Conservation (phyloP, 2,329 filamentous ascomycete genomes). For the Calonectria fujianensis region DNA sequence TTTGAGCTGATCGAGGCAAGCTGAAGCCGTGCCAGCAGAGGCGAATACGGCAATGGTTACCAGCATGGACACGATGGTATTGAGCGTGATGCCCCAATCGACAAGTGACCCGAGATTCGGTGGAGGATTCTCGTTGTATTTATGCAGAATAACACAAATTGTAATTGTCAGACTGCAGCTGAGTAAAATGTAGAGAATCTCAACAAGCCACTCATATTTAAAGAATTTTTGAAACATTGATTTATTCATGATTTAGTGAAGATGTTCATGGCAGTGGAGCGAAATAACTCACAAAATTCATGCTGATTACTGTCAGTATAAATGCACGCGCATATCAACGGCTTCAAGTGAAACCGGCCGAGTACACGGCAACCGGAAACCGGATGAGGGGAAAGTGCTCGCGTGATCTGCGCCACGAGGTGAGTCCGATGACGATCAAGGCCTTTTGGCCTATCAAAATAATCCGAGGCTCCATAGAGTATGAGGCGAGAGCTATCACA, state of each 20-base stretch:
- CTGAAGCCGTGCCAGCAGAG: not conserved
- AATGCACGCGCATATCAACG: not conserved
- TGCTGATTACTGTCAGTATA: not conserved
- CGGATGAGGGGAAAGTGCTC: not conserved
- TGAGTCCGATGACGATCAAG: not conserved
- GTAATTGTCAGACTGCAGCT: not conserved
- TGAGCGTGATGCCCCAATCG: not conserved
- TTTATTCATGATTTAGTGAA: not conserved
- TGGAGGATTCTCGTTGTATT: not conserved
- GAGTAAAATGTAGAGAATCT: not conserved
- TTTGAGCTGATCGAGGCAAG: not conserved
- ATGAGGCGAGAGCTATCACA: too few relatives aligned
- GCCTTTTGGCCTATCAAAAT: not conserved
- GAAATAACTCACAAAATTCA: not conserved
- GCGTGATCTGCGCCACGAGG: not conserved
- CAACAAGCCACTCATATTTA: not conserved
- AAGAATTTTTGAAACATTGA: not conserved
- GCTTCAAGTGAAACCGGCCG: not conserved
- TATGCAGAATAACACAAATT: not conserved
- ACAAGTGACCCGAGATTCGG: not conserved
- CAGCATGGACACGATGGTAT: not conserved
- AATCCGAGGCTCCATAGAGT: not conserved
- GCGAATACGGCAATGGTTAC: not conserved
- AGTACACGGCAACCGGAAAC: not conserved
- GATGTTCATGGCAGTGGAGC: not conserved